phyloP scores from a whole-genome alignment of 768 basidiomycete genomes.

The Pulveroboletus sp. region DNA sequence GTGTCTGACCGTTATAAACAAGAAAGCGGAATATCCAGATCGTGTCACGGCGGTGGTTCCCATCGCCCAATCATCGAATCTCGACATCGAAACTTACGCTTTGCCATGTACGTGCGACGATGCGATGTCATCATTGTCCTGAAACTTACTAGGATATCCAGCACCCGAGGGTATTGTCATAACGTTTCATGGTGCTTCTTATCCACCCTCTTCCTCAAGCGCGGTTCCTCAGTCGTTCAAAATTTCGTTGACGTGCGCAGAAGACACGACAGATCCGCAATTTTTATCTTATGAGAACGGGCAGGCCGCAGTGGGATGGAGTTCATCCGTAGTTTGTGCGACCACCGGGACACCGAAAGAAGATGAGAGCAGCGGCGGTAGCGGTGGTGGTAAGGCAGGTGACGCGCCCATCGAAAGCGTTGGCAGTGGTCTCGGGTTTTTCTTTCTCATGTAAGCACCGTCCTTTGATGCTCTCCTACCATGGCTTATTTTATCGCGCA shows the following conservation, averaged over 20 bases:
- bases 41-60: constrained; percentile 75
- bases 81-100: constrained; percentile 24
- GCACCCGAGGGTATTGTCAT: constrained; percentile 57
- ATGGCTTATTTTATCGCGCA: constrained; percentile 38
- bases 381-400: constrained; percentile 17
- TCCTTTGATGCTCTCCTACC: constrained; percentile 1
- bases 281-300: constrained; percentile 63
- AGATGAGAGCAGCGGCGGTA: constrained; percentile 20
- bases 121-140: not conserved
- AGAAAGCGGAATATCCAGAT: constrained; percentile 51
- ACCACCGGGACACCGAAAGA: constrained; percentile 25
- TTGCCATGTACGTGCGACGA: constrained; percentile 38
- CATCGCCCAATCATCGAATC: constrained; percentile 45
- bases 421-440: constrained; percentile 83
- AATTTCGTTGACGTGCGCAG: constrained; percentile 58
- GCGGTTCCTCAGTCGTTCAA: constrained; percentile 55
- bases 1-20: constrained; percentile 69
- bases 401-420: constrained; percentile 39
- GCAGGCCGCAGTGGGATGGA: constrained; percentile 60
- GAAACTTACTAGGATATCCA: constrained; percentile 24
- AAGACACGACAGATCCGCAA: constrained; percentile 41
- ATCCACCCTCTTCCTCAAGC: constrained; percentile 49
- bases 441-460: constrained; percentile 75
- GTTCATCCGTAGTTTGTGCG: constrained; percentile 55
- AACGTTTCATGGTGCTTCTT: constrained; percentile 56